Percentiles rank a stretch among this genome's conserved stretches.
Conservation (phyloP, 805 yeast species). For the Helenozyma baotianmanensis region DNA sequence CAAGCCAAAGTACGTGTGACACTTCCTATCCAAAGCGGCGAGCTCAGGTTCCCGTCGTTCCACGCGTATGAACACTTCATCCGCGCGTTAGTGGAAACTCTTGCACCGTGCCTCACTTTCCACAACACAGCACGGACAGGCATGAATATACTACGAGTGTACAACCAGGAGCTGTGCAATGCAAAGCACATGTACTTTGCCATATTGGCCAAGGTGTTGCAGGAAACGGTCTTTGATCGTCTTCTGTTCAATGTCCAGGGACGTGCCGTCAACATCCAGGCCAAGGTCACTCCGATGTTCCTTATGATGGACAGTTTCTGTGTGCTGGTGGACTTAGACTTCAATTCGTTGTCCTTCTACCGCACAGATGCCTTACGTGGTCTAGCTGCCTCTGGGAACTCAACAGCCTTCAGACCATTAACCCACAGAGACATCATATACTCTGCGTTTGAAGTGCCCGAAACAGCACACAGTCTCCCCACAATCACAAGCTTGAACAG, state of each 20-base stretch:
- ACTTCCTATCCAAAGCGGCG: slow-evolving; percentile 4
- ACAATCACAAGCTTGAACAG: neutral
- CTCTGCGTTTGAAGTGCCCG: slow-evolving; percentile 6
- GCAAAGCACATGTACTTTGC: slow-evolving; percentile 5
- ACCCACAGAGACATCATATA: slow-evolving; percentile 3
- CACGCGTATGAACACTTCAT: slow-evolving; percentile 2
- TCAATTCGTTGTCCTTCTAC: slow-evolving; percentile 3
- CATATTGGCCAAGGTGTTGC: slow-evolving; percentile 9
- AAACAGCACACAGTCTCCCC: neutral
- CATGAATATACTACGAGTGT: slow-evolving; percentile 10
- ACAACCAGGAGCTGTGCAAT: slow-evolving; percentile 9
- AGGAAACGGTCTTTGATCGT: slow-evolving; percentile 8
- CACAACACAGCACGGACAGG: slow-evolving; percentile 4
- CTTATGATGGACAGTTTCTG: slow-evolving; percentile 4
- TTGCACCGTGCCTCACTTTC: slow-evolving; percentile 4
- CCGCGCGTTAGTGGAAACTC: slow-evolving; percentile 1
- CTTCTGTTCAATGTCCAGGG: slow-evolving; percentile 1
- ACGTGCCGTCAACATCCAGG: neutral
- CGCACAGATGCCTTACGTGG: slow-evolving; percentile 3
- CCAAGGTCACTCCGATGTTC: slow-evolving; percentile 5
- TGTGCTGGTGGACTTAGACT: slow-evolving; percentile 8
- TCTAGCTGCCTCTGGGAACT: slow-evolving; percentile 1
- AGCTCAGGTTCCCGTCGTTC: slow-evolving; percentile 3
- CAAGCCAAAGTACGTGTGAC: slow-evolving; percentile 1
- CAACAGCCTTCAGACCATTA: slow-evolving; percentile 1